Evolutionary conservation across 441 rosid genomes (phyloP).

Genomic region (Adansonia rubrostipa): DNA sequence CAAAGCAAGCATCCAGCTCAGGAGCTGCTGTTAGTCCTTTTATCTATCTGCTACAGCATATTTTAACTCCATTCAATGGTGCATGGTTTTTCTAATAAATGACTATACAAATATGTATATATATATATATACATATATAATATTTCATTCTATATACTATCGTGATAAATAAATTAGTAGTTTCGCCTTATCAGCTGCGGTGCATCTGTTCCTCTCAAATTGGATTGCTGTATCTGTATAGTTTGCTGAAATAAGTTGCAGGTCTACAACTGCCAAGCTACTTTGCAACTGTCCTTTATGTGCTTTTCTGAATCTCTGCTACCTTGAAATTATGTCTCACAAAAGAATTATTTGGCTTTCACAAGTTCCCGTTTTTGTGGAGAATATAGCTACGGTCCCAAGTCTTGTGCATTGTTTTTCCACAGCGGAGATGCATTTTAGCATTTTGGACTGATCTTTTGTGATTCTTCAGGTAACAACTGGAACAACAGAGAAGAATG

Average conservation of each 20-base stretch:
- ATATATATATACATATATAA: neutral
- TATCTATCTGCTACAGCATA: neutral
- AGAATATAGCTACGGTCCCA: neutral
- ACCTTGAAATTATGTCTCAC: neutral
- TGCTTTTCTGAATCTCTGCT: neutral
- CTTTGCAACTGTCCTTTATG: neutral
- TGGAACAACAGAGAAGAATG: conserved; percentile 51
- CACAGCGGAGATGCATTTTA: neutral
- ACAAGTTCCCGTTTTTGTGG: neutral
- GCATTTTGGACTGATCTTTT: conserved; percentile 15
- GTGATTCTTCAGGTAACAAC: conserved; percentile 50
- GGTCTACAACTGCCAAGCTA: neutral
- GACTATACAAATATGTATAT: too few relatives aligned
- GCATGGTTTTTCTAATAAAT: neutral
- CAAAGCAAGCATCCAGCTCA: conserved; percentile 82
- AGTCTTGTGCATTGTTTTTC: neutral
- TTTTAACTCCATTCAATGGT: neutral
- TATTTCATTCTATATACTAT: neutral
- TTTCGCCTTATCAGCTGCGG: neutral
- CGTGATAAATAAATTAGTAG: neutral
- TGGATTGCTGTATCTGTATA: neutral
- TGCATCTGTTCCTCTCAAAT: neutral
- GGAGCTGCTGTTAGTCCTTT: conserved; percentile 61
- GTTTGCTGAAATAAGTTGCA: neutral
- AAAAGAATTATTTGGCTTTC: neutral